phyloP scores from a whole-genome alignment of 495 filamentous ascomycete genomes.

The Elasticomyces elasticus region DNA sequence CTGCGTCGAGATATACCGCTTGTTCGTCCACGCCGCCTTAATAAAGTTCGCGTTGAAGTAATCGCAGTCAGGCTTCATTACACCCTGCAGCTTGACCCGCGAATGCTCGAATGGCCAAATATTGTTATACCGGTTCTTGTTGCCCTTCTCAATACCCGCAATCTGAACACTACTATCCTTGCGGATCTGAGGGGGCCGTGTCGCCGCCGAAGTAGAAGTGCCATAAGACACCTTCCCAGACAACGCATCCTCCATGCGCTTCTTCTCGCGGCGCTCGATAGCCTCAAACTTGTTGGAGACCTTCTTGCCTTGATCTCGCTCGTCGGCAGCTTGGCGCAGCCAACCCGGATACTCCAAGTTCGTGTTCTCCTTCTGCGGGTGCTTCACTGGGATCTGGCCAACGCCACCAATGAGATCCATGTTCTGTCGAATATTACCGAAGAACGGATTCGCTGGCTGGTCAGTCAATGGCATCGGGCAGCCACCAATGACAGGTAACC shows the following conservation, averaged over 20 bases:
- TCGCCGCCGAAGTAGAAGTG: constrained; percentile 30
- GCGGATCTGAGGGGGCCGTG: constrained; percentile 12
- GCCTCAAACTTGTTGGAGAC: constrained; percentile 75
- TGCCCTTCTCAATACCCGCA: constrained; percentile 87
- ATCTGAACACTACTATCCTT: constrained; percentile 44
- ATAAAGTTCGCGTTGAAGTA: constrained; percentile 94
- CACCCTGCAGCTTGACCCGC: constrained; percentile 65
- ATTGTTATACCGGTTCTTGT: constrained; percentile 94
- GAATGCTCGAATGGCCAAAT: constrained; percentile 96
- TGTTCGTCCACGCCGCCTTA: constrained; percentile 65
- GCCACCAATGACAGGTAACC: constrained; percentile 69
- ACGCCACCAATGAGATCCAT: constrained; percentile 93
- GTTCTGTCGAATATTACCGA: constrained; percentile 91
- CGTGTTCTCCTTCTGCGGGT: constrained; percentile 49
- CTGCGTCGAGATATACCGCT: constrained; percentile 90
- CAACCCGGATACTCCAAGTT: constrained; percentile 53
- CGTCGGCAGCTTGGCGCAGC: constrained; percentile 58
- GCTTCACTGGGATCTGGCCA: constrained; percentile 70
- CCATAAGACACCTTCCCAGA: constrained; percentile 50
- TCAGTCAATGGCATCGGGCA: constrained; percentile 67
- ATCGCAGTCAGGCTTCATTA: constrained; percentile 66
- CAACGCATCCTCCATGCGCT: constrained; percentile 85
- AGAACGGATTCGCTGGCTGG: constrained; percentile 74
- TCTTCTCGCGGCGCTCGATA: constrained; percentile 76
- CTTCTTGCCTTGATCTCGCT: constrained; percentile 60